Evolutionary conservation across 768 basidiomycete genomes (phyloP), one percentile per base, ranked within the genome.

Genomic region (Fibroporia radiculosa): DNA sequence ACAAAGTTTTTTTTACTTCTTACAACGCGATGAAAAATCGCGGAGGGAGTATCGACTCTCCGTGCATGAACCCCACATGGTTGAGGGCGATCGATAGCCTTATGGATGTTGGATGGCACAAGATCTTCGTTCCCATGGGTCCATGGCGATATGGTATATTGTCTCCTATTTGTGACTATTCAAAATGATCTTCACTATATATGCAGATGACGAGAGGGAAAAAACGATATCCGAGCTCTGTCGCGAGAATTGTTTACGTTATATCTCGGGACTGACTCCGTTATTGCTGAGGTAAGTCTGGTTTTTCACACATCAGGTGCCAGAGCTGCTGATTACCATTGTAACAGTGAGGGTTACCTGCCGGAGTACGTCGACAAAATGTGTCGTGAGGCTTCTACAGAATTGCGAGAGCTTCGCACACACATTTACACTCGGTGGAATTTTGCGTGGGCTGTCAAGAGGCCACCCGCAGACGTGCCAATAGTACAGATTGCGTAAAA

Each of bases 361-460:
- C 57, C 57, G 4, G 58, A 61, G 33, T 54, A 49, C 16, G 57
- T 63, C 19, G 62, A 58, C 31, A 52, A 42, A 31, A 56, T 62
- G 56, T 49, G 50, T 36, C 53, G 55, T 8, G 58, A 60, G 42
- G 61, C 62, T 1, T 31, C 48, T 2, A 39, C 49, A 10, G 62
- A 64, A 47, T 38, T 64, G 27, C 52, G 40, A 22, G 58, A 59
- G 27, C 50, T 60, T 26, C 50, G 52, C 32, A 52, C 55, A 5
- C 58, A 44, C 25, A 33, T 62, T 22, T 59, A 62, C 51, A 60
- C 47, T 39, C 55, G 61, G 26, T 64, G 61, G 61, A 51, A 48
- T 31, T 64, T 61, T 42, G 60, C 62, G 11, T 64, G 62, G 62
- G 62, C 62, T 10, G 58, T 62, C 38, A 64, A 62, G 32, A 54